Base-by-base conservation (phyloP, 208 protist species). In the Vickermania spadyakhi region DNA sequence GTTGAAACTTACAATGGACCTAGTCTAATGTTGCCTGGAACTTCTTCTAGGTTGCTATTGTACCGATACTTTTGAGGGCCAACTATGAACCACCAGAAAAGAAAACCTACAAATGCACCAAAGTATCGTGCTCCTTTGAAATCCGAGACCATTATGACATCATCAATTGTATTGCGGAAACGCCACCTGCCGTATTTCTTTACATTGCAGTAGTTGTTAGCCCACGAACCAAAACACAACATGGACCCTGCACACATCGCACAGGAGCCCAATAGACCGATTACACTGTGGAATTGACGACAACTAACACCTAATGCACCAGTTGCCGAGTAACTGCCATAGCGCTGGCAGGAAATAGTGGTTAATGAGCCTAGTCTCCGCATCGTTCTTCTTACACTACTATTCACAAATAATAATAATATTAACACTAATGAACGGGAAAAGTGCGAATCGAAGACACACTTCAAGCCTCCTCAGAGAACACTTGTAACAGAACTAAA, bases 81-180 rank as follows among this genome's bases (percentile, higher is more conserved):
- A 13, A 91, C 87, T 25, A 89, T 58, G 71, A 94, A 91, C 83
- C 83, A 94, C 66, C 80, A 91, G 57, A 94, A 94, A 13, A 89
- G 58, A 41, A 91, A 83, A 4, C 83, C 87, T 29, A 91, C 27
- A 23, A 84, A 64, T 18, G 71, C 81, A 4, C 87, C 87, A 49
- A 83, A 59, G 75, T 91, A 94, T 26, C 83, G 77, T 18, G 83
- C 83, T 13, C 68, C 62, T 28, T 73, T 71, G 62, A 91, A 94
- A 71, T 94, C 87, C 21, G 75, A 81, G 23, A 87, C 84, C 79
- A 94, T 87, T 45, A 90, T 87, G 56, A 84, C 73, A 57, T 89
- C 81, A 74, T 94, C 84, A 31, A 89, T 82, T n/a, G 66, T 77
- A 66, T 94, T 94, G 55, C 83, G 79, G 65, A 89, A 94, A 50